phyloP scores from a whole-genome alignment of 2,329 filamentous ascomycete species.

The Aureobasidium subglaciale region DNA sequence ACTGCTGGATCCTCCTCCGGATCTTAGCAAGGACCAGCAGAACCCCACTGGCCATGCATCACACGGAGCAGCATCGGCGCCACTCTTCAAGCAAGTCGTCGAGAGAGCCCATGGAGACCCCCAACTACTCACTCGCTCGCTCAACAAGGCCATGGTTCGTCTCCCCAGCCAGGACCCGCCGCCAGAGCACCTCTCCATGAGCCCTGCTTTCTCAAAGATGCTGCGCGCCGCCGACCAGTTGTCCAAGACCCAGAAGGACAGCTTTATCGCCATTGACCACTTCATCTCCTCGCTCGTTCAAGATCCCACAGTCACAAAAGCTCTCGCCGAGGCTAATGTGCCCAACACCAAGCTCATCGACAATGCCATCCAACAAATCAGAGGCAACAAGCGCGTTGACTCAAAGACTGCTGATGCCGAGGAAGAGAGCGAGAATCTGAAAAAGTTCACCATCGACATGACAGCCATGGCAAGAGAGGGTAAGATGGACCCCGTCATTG shows the following conservation, averaged over 20 bases:
- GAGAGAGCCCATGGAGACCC: slow-evolving; percentile 90
- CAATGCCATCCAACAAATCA: slow-evolving; percentile 82
- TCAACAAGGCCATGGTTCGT: slow-evolving; percentile 88
- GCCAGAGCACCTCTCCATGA: slow-evolving; percentile 77
- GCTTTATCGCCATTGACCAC: slow-evolving; percentile 89
- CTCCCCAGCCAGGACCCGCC: slow-evolving; percentile 92
- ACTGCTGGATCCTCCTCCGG: slow-evolving; percentile 66
- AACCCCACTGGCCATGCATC: slow-evolving; percentile 54
- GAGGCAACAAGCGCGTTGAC: slow-evolving; percentile 87
- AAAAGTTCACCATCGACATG: slow-evolving; percentile 99
- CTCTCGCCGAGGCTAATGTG: slow-evolving; percentile 78
- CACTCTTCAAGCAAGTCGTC: slow-evolving; percentile 91
- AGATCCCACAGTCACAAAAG: slow-evolving; percentile 64
- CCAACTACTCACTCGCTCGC: slow-evolving; percentile 75
- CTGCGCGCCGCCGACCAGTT: slow-evolving; percentile 79
- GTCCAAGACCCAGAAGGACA: slow-evolving; percentile 96
- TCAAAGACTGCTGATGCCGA: slow-evolving; percentile 93
- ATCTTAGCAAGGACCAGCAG: slow-evolving; percentile 73
- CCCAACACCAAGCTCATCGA: slow-evolving; percentile 87
- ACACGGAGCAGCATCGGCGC: slow-evolving; percentile 53
- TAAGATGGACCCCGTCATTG: slow-evolving; percentile 96
- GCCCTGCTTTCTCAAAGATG: slow-evolving; percentile 73
- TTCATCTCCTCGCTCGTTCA: slow-evolving; percentile 80
- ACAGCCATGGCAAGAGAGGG: slow-evolving; percentile 92
- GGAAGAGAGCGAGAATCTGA: slow-evolving; percentile 86